Percentiles rank a stretch among this genome's conserved stretches.
These are phyloP conservation scores for Phytophthora citricola DNA, from an alignment of 352 stramenopile species.

Conservation along the genomic window DNA sequence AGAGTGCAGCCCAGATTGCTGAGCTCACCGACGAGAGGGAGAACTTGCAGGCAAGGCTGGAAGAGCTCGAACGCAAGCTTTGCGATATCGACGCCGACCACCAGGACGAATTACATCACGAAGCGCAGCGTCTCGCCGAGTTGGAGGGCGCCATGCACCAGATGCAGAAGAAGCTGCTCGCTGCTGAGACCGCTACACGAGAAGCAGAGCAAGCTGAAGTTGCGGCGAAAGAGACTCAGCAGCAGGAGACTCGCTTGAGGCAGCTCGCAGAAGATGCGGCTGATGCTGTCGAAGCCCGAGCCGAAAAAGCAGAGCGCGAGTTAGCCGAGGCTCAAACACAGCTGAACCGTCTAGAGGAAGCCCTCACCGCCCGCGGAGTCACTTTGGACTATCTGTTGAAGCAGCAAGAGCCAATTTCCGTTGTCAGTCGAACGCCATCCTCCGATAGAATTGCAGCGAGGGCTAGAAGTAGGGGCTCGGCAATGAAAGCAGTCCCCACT, in stretches of 20 bases:
- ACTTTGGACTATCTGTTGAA: constrained; percentile 73
- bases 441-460: background rate
- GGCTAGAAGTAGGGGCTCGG: constrained; percentile 1
- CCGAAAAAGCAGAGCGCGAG: constrained; percentile 46
- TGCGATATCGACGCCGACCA: constrained; percentile 29
- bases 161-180: constrained; percentile 43
- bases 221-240: constrained; percentile 44
- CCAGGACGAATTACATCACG: constrained; percentile 25
- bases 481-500: constrained; percentile 3
- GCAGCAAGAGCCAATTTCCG: constrained; percentile 27
- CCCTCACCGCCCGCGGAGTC: constrained; percentile 66
- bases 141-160: constrained; percentile 37
- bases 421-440: constrained; percentile 1
- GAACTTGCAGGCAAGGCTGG: constrained; percentile 30
- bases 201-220: constrained; percentile 39
- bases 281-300: constrained; percentile 49
- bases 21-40: constrained; percentile 38
- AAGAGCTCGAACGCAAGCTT: constrained; percentile 34
- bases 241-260: constrained; percentile 46
- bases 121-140: constrained; percentile 31
- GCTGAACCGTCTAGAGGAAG: constrained; percentile 49
- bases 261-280: constrained; percentile 57
- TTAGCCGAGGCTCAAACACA: constrained; percentile 38
- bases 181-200: constrained; percentile 31
- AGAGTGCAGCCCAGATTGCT: constrained; percentile 33